These are phyloP conservation scores for Fraxinus ornus DNA, from an alignment of 305 asterid species.

Conservation along the genomic window DNA sequence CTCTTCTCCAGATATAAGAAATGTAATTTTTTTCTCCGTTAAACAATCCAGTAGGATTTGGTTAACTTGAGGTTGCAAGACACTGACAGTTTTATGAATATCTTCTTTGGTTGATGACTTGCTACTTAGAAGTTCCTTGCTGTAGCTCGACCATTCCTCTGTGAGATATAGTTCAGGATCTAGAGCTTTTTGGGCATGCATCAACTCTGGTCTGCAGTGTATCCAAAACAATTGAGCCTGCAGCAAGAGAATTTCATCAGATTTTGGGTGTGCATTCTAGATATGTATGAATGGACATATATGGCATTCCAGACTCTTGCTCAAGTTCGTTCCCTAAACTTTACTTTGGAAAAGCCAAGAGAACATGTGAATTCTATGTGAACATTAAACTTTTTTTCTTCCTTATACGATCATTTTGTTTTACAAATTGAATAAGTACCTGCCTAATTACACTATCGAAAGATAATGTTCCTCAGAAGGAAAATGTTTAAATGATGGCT, in stretches of 20 bases:
- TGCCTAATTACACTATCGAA: not conserved
- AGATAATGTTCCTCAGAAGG: not conserved
- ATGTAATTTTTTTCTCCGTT: constrained; percentile 27
- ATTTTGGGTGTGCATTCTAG: constrained; percentile 16
- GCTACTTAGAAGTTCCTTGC: constrained; percentile 20
- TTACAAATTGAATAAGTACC: not conserved
- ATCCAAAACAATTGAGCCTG: constrained; percentile 66
- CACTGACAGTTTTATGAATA: constrained; percentile 18
- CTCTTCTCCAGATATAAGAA: constrained; percentile 37
- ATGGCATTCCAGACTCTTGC: not conserved
- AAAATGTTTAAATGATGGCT: not conserved
- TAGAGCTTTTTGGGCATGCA: constrained; percentile 39
- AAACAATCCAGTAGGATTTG: constrained; percentile 37
- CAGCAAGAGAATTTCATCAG: constrained; percentile 32
- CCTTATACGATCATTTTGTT: not conserved
- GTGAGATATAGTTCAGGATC: constrained; percentile 34
- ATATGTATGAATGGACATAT: not conserved
- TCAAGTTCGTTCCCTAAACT: not conserved
- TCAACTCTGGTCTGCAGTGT: constrained; percentile 57
- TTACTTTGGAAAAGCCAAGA: not conserved
- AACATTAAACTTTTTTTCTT: not conserved
- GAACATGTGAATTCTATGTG: not conserved
- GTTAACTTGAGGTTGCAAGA: constrained; percentile 33
- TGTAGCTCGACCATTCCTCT: constrained; percentile 29
- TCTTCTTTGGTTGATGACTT: constrained; percentile 23